These are phyloP conservation scores for Cercis canadensis DNA, from an alignment of 306 rosid genomes.

Conservation along the genomic window DNA sequence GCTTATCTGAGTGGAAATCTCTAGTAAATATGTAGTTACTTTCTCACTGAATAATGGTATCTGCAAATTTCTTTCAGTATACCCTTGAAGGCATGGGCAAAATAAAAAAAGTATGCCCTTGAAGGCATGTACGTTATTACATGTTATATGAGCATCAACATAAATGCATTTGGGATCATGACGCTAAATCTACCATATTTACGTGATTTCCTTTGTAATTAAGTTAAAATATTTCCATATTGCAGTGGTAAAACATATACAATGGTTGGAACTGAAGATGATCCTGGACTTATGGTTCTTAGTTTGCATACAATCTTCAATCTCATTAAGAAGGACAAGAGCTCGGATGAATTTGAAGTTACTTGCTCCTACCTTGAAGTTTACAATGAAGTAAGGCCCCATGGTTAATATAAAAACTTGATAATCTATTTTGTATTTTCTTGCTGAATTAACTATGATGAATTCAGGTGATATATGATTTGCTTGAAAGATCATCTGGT, in stretches of 20 bases:
- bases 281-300: conserved; percentile 78
- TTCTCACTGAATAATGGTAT: not conserved
- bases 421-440: not conserved
- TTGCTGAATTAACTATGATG: not conserved
- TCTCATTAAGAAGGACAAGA: conserved; percentile 53
- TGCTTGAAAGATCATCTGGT: conserved; percentile 69
- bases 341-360: conserved; percentile 63
- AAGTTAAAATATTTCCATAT: not conserved
- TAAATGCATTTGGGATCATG: not conserved
- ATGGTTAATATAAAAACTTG: not conserved
- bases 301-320: conserved; percentile 63
- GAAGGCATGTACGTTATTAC: too few relatives aligned
- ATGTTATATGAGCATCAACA: too few relatives aligned
- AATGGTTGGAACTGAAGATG: conserved; percentile 68
- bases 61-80: not conserved
- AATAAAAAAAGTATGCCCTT: too few relatives aligned
- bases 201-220: not conserved
- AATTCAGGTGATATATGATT: conserved; percentile 66
- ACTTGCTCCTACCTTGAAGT: conserved; percentile 75
- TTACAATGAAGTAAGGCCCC: conserved; percentile 56
- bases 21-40: not conserved
- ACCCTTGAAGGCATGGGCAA: not conserved
- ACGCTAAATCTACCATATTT: not conserved
- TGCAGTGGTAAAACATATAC: conserved; percentile 70
- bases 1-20: not conserved